Percentiles rank a stretch among this genome's conserved stretches.
These are phyloP conservation scores for Huntiella savannae DNA, from an alignment of 2,329 filamentous ascomycete genomes.

Conservation along the genomic window DNA sequence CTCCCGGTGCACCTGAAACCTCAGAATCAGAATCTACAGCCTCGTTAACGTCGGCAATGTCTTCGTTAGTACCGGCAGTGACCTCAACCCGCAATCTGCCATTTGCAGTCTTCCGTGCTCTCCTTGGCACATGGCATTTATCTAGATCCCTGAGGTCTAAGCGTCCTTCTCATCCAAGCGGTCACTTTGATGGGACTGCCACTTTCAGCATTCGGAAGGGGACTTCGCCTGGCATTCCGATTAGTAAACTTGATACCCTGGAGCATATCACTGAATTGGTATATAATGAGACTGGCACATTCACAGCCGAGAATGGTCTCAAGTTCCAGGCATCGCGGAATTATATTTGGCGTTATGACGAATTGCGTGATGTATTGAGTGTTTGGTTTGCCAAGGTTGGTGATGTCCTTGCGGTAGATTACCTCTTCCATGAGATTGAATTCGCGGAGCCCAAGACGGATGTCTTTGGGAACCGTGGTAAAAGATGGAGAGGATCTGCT, in stretches of 20 bases:
- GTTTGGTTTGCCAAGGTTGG: constrained; percentile 56
- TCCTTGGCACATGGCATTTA: constrained; percentile 52
- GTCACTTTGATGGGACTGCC: constrained; percentile 44
- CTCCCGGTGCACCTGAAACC: too few species aligned
- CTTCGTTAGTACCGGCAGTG: constrained; percentile 20
- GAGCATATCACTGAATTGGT: constrained; percentile 37
- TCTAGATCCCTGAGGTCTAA: constrained; percentile 35
- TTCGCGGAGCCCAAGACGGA: constrained; percentile 26
- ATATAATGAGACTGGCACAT: constrained; percentile 48
- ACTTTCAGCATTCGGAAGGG: constrained; percentile 33
- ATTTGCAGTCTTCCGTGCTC: constrained; percentile 47
- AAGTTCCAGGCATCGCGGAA: constrained; percentile 42
- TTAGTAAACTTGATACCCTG: neutral
- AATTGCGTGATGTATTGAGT: constrained; percentile 38
- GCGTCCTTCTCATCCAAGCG: constrained; percentile 40
- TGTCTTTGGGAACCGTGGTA: constrained; percentile 2
- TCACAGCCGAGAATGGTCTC: constrained; percentile 36
- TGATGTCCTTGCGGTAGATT: constrained; percentile 43
- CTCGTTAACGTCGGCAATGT: too few species aligned
- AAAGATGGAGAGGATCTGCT: constrained; percentile 43
- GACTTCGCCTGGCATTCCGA: neutral
- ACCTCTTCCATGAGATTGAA: constrained; percentile 57
- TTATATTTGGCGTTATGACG: constrained; percentile 56
- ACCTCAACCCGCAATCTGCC: constrained; percentile 39
- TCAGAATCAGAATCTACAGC: too few species aligned